A percentile compares a stretch with the other conserved stretches of the same genome.
These are phyloP conservation scores for Chrysochromulina tobinii DNA, from an alignment of 78 protist genomes.

Conservation along the genomic window DNA sequence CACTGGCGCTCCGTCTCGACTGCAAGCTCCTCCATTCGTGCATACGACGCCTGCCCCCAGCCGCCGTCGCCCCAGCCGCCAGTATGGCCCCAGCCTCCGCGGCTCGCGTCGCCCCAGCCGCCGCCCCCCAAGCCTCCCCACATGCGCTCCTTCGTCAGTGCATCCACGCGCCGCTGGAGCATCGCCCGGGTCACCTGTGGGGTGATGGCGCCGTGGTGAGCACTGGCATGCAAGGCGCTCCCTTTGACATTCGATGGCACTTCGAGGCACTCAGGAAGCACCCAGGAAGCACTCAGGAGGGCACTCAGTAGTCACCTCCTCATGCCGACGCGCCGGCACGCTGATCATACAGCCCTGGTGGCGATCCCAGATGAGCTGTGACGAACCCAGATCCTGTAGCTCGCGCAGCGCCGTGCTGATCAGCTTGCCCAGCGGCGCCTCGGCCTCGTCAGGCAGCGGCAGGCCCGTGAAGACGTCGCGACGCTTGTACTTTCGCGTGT, in stretches of 20 bases:
- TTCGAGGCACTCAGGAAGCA: too few species aligned
- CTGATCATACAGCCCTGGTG: not conserved
- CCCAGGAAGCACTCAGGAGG: too few species aligned
- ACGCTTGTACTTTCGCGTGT: not conserved
- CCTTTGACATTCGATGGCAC: too few species aligned
- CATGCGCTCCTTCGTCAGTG: not conserved
- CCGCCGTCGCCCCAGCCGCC: not conserved
- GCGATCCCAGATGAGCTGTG: too few species aligned
- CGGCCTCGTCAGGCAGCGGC: not conserved
- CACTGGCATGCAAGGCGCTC: too few species aligned
- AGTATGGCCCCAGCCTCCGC: not conserved
- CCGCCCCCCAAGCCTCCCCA: not conserved
- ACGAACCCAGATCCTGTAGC: not conserved
- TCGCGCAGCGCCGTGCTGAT: not conserved
- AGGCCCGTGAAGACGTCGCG: not conserved
- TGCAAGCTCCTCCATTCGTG: not conserved
- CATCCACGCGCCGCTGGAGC: not conserved
- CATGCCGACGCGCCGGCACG: not conserved
- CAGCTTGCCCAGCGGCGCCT: slow-evolving; percentile 5
- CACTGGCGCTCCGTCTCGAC: not conserved
- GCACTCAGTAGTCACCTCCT: not conserved
- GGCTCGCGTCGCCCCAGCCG: not conserved
- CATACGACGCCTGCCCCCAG: not conserved
- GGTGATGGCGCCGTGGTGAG: too few species aligned
- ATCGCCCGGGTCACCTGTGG: not conserved